A percentile compares a stretch with the other conserved stretches of the same genome.
These are phyloP conservation scores for Pseudogymnoascus sp. DNA, from an alignment of 2,329 filamentous ascomycete genomes.

Conservation along the genomic window DNA sequence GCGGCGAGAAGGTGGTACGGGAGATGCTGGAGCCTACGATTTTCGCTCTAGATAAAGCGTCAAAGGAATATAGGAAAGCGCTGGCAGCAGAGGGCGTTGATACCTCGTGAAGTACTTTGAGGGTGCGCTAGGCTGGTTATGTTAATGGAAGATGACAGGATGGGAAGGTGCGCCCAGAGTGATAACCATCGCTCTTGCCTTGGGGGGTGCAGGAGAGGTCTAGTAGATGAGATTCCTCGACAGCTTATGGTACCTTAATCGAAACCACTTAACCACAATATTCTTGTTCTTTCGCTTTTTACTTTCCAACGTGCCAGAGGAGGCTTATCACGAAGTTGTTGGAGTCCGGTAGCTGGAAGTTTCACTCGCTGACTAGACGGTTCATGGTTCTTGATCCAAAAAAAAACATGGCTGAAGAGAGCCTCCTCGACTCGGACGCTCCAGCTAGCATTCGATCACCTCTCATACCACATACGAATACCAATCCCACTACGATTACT, in stretches of 20 bases:
- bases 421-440: background rate
- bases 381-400: background rate
- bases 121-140: background rate
- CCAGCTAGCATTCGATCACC: background rate
- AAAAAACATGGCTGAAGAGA: background rate
- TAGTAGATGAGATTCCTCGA: background rate
- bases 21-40: conserved; percentile 69
- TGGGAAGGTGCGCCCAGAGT: background rate
- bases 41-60: conserved; percentile 61
- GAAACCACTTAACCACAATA: conserved; percentile 6
- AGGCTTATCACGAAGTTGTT: background rate
- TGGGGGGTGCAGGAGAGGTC: background rate
- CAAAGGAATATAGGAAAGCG: conserved; percentile 62
- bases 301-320: background rate
- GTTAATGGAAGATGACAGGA: background rate
- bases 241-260: background rate
- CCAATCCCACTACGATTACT: background rate
- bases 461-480: background rate
- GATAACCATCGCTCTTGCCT: background rate
- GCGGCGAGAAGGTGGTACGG: conserved; percentile 68
- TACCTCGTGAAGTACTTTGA: conserved; percentile 11
- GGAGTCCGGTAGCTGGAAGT: background rate
- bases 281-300: conserved; percentile 3
- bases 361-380: background rate
- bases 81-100: conserved; percentile 50